Base-by-base conservation (phyloP, 306 rosid species). In the Castanospermum australe region DNA sequence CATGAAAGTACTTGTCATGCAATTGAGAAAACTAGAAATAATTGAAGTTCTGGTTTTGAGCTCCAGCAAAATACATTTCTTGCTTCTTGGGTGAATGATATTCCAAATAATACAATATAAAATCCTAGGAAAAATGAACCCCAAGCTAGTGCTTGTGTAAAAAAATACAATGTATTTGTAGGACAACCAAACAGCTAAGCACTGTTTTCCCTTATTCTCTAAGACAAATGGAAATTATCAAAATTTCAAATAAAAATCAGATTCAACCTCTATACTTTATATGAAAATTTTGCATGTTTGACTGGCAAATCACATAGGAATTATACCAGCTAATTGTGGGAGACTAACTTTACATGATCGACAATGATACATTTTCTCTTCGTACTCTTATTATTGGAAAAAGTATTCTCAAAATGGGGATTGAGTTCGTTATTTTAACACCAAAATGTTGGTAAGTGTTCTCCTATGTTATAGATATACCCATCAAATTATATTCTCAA, bases 11-110 rank as follows among this genome's bases (percentile, higher is more conserved):
- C 42, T 25, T 54, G 61, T 54, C 21, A 61, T 15, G 47, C 21
- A 50, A 56, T 62, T 73, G 44, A 42, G 18, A 32, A n/a, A 77
- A 45, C 56, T 66, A 68, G 22, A 59, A 67, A 55, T 42, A 14
- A 17, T 56, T 36, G 44, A 52, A 50, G 30, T 56, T 56, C 35
- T 25, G 82, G 21, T 57, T 65, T 82, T 60, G 39, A 66, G 20
- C 55, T 50, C 78, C 11, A n/a, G 18, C 20, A 67, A 71, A 78
- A 78, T 42, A 52, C 25, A 48, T 28, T 71, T 17, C 47, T 64
- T 10, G 47, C 48, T 41, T 52, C 62, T 13, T 6, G 33, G 38
- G 9, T 45, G 15, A 57, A 44, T 75, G 18, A n/a, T n/a, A n/a
- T 62, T 61, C 54, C 30, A 76, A 50, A 21, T 14, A 48, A 50